Percentiles rank a stretch among this genome's conserved stretches.
Conservation (phyloP, 2,329 filamentous ascomycete genomes). For the Parastagonospora avenae region DNA sequence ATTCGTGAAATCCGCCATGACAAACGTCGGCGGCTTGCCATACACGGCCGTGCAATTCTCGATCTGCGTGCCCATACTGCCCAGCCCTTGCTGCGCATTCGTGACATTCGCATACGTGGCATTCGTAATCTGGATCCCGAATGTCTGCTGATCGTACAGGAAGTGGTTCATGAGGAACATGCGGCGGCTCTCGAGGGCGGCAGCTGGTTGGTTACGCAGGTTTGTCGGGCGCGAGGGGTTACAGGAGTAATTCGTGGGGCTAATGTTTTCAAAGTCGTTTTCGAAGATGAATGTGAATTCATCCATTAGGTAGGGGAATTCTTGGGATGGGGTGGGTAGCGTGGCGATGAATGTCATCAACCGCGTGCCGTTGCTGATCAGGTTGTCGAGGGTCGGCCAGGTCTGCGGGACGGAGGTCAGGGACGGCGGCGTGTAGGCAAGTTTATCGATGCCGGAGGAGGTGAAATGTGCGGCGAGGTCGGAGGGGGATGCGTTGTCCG, state of each 20-base stretch:
- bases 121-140: constrained; percentile 47
- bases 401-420: constrained; percentile 55
- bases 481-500: constrained; percentile 61
- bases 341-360: constrained; percentile 73
- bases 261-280: constrained; percentile 69
- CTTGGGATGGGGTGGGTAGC: constrained; percentile 34
- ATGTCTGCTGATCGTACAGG: constrained; percentile 62
- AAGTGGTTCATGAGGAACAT: constrained; percentile 84
- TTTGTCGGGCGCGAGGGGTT: constrained; percentile 67
- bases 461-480: constrained; percentile 58
- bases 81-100: constrained; percentile 66
- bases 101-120: constrained; percentile 63
- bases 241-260: constrained; percentile 72
- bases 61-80: constrained; percentile 52
- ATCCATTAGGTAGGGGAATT: constrained; percentile 64
- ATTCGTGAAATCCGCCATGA: constrained; percentile 82
- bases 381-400: constrained; percentile 74
- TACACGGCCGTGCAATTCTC: constrained; percentile 62
- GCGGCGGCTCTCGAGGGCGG: constrained; percentile 62
- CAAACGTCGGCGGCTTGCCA: constrained; percentile 68
- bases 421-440: constrained; percentile 57
- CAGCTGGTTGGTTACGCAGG: constrained; percentile 48
- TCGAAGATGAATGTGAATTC: constrained; percentile 75
- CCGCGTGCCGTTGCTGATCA: constrained; percentile 69
- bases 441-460: constrained; percentile 61